phyloP scores from a whole-genome alignment of 2,329 filamentous ascomycete genomes.

The Stagonosporopsis tanaceti region DNA sequence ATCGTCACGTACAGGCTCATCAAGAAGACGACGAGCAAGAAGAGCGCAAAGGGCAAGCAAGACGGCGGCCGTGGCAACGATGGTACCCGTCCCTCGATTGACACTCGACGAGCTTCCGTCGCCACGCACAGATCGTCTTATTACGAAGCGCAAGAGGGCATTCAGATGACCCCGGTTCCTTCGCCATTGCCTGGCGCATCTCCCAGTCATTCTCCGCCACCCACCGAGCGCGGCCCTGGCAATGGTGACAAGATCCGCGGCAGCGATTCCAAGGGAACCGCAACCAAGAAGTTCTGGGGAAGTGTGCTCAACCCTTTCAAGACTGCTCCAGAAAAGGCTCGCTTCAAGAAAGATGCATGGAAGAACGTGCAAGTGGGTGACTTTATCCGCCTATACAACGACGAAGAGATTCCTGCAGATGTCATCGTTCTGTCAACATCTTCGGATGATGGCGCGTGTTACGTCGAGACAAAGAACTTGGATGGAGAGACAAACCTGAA shows the following conservation, averaged over 20 bases:
- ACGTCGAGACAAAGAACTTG: constrained; percentile 97
- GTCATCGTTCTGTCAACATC: constrained; percentile 92
- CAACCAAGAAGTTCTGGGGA: constrained; percentile 65
- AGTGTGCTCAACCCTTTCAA: constrained; percentile 77
- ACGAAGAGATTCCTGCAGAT: constrained; percentile 94
- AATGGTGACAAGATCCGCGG: constrained; percentile 40
- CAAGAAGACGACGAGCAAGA: constrained; percentile 52
- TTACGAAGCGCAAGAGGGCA: constrained; percentile 67
- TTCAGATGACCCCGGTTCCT: constrained; percentile 95
- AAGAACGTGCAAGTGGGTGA: constrained; percentile 95
- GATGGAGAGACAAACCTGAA: constrained; percentile 98
- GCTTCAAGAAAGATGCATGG: constrained; percentile 94
- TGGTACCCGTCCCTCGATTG: constrained; percentile 71
- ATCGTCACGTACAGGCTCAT: constrained; percentile 62
- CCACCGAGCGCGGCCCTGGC: constrained; percentile 38
- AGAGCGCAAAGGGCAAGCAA: constrained; percentile 47
- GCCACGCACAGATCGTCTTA: constrained; percentile 62
- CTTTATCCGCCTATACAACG: constrained; percentile 94
- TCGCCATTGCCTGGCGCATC: constrained; percentile 71
- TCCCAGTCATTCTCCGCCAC: constrained; percentile 36
- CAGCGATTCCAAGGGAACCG: constrained; percentile 30
- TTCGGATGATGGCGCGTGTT: constrained; percentile 92
- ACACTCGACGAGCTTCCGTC: constrained; percentile 67
- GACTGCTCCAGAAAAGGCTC: constrained; percentile 71
- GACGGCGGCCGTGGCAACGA: constrained; percentile 59